Conservation (phyloP, 495 filamentous ascomycete genomes). For the Glutinoglossum americanum region DNA sequence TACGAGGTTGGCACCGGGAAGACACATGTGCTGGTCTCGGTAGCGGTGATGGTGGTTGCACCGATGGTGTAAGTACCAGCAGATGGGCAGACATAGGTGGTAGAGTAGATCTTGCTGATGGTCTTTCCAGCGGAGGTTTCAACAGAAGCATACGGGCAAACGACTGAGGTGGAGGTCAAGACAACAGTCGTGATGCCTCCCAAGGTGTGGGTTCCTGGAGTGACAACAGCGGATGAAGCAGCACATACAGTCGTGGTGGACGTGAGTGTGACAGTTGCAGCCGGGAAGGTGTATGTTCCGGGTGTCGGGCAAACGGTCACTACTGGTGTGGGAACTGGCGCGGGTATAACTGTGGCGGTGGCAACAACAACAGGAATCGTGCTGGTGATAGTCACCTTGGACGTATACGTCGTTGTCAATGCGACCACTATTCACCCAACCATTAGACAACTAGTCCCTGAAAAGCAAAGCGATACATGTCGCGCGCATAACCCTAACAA, state of each 20-base stretch:
- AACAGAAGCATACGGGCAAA: conserved; percentile 50
- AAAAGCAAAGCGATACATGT: background rate
- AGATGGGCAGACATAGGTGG: conserved; percentile 56
- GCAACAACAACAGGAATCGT: background rate
- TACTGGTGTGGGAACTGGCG: conserved; percentile 37
- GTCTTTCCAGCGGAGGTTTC: conserved; percentile 34
- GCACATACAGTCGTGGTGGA: conserved; percentile 42
- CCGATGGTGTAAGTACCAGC: conserved; percentile 68
- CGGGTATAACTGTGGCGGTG: background rate
- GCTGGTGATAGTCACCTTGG: background rate
- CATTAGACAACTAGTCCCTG: background rate
- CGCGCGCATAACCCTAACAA: too few relatives aligned
- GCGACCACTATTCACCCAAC: background rate
- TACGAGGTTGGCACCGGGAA: conserved; percentile 45
- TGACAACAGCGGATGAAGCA: conserved; percentile 36
- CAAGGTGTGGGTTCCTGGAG: conserved; percentile 46
- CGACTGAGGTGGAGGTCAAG: conserved; percentile 1
- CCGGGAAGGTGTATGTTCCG: conserved; percentile 63
- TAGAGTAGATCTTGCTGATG: conserved; percentile 49
- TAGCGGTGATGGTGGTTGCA: conserved; percentile 32
- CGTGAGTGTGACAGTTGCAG: conserved; percentile 47
- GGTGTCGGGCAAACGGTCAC: conserved; percentile 47
- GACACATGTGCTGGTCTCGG: conserved; percentile 32
- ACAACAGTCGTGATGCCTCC: conserved; percentile 60
- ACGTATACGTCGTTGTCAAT: background rate